These are phyloP conservation scores for Trametes meyenii DNA, from an alignment of 768 basidiomycete species.

Conservation along the genomic window DNA sequence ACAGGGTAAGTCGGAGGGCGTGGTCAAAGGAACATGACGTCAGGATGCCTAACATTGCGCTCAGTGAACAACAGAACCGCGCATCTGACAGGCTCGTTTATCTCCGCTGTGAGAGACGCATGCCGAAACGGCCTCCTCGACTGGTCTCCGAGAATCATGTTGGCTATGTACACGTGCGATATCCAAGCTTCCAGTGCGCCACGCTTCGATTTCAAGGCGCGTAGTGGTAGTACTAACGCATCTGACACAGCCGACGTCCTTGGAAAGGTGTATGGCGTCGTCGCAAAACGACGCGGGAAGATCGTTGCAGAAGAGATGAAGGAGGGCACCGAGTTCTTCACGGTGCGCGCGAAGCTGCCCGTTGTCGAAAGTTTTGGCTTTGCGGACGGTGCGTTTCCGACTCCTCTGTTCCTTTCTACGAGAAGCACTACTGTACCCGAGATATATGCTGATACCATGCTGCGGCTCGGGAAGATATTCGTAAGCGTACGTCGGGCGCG, in stretches of 20 bases:
- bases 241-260: conserved; percentile 80
- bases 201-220: conserved; percentile 38
- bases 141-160: conserved; percentile 96
- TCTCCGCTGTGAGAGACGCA: conserved; percentile 86
- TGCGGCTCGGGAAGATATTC: conserved; percentile 66
- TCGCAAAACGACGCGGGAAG: conserved; percentile 86
- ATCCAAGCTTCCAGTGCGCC: conserved; percentile 91
- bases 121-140: conserved; percentile 90
- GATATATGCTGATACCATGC: neutral
- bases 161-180: conserved; percentile 99
- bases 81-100: conserved; percentile 88
- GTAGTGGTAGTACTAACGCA: conserved; percentile 18
- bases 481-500: conserved; percentile 94
- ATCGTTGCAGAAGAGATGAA: conserved; percentile 99
- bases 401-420: neutral
- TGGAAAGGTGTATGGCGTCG: conserved; percentile 96
- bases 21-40: too few relatives aligned
- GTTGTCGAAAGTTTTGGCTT: conserved; percentile 99
- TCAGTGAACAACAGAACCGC: conserved; percentile 70
- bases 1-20: conserved; percentile 56
- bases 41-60: neutral
- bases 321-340: conserved; percentile 95
- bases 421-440: neutral
- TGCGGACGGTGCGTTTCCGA: conserved; percentile 82
- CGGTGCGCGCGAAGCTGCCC: conserved; percentile 85